Evolutionary conservation across 2,329 filamentous ascomycete genomes (phyloP), one percentile per base, ranked within the genome.

Genomic region (Fusarium coicis): DNA sequence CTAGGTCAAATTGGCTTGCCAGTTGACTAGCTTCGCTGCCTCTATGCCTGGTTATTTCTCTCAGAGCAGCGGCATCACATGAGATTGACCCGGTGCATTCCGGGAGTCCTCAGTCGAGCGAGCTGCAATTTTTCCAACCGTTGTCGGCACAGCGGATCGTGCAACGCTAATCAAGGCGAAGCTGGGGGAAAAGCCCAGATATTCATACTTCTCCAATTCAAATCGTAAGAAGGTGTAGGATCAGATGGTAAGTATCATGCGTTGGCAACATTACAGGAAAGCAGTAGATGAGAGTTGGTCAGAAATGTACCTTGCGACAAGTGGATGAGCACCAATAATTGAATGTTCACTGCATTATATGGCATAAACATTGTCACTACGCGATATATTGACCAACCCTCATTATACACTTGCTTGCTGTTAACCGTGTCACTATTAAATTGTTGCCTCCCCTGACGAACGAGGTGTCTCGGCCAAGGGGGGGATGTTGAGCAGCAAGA

Each of bases 381-480:
- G 2, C 8, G 0, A 10, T 23, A 8, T 4, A 4, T 5, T 32
- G 1, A 5, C 15, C 0, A 18, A 1, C 4, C 2, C 32, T 3
- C 5, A 5, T 18, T 4, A 1, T 16, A 12, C 6, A 49, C 10
- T 16, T 7, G 15, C 21, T n/a, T n/a, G 7, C 15, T 32, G 3
- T 9, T 21, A 0, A 18, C 5, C 0, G 10, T 21, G 5, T 2
- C 4, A 21, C 0, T 16, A 4, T 11, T 16, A 4, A 8, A 11
- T 9, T 16, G 7, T 11, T 7, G 8, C 10, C 5, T 11, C 5
- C 30, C 14, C 4, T 30, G 0, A 2, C 3, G 1, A 9, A 10
- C 4, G 3, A 8, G 11, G 4, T n/a, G 3, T 11, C 14, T 16
- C 1, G 4, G 4, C 9, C 14, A 30, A 30, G 4, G 14, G 15